A percentile compares a stretch with the other conserved stretches of the same genome.
Evolutionary conservation across 352 stramenopile species (phyloP).

Genomic region (Lagenidium giganteum): DNA sequence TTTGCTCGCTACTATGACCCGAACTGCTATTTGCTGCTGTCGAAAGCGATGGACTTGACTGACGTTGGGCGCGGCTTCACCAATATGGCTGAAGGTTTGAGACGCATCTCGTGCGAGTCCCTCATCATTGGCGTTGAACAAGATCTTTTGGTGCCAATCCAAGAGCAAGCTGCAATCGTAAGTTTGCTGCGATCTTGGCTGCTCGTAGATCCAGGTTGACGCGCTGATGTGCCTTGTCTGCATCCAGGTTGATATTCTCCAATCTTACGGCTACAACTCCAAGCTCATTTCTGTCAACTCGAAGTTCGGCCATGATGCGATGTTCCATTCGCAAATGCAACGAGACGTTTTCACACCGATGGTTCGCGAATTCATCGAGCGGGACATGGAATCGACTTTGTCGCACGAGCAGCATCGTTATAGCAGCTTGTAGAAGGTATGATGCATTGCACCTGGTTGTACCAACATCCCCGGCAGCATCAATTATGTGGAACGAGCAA

Average conservation of each 20-base stretch:
- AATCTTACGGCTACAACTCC: conserved; percentile 65
- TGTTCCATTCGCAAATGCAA: conserved; percentile 84
- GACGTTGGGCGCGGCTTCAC: conserved; percentile 65
- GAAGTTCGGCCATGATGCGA: conserved; percentile 85
- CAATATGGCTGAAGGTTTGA: conserved; percentile 70
- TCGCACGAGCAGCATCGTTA: conserved; percentile 74
- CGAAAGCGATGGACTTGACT: conserved; percentile 84
- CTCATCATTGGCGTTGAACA: conserved; percentile 81
- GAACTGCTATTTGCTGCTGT: conserved; percentile 87
- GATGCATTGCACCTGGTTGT: too few relatives aligned
- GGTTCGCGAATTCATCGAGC: conserved; percentile 64
- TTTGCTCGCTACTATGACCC: conserved; percentile 82
- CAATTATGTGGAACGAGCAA: too few relatives aligned
- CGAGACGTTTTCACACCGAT: conserved; percentile 67
- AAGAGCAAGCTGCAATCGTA: conserved; percentile 76
- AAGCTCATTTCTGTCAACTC: conserved; percentile 74
- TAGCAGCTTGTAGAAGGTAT: conserved; percentile 67
- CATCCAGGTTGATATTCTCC: conserved; percentile 56
- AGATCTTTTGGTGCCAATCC: conserved; percentile 79
- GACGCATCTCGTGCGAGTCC: conserved; percentile 56
- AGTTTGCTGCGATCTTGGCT: conserved; percentile 1
- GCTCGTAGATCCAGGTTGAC: neutral
- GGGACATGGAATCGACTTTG: conserved; percentile 45
- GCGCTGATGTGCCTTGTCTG: too few relatives aligned
- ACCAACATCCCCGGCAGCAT: too few relatives aligned